Evolutionary conservation across 192 early-diverging fungal species (phyloP), one percentile per base, ranked within the genome.

Genomic region (Backusella luteola): DNA sequence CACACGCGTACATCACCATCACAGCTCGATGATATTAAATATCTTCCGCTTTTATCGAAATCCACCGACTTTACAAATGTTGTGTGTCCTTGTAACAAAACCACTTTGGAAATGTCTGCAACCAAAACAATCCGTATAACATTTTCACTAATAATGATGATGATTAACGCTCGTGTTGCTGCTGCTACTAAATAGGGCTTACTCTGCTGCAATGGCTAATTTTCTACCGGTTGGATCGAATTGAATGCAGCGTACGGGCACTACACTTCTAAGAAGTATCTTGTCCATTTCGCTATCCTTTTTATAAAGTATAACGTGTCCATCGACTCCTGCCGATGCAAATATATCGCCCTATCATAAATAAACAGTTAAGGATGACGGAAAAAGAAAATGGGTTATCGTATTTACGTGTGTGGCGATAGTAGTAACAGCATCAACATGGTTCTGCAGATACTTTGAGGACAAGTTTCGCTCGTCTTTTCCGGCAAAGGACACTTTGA

Each of bases 1-100:
- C 91, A 94, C 9, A 94, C 77, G 41, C 85, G 81, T 26, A 93
- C 81, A 3, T 87, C 85, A 17, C 93, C 93, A 59, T 92, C 87
- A 69, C 87, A 87, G 19, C 85, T 86, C 1, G 84, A 80, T 5
- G 92, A 91, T 2, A 80, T 78, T 38, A 85, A 66, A 21, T 75
- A 85, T 1, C 52, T 41, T 5, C 73, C 78, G 35, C 69, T 74
- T n/a, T 78, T 76, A 74, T 82, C 78, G 66, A 73, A 85, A 36
- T 42, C 56, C 6, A 82, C 35, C 34, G 67, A 80, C 46, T 79
- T 85, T 4, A 82, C 80, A 8, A 34, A 39, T 17, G 34, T 12
- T 19, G 39, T 72, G 59, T 85, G 80, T 19, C 80, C 84, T 52
- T 79, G 68, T 26, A 85, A 19, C 11, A 38, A 8, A 32, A 80